phyloP scores from a whole-genome alignment of 2,329 filamentous ascomycete species.

The Cladosporium sp. region DNA sequence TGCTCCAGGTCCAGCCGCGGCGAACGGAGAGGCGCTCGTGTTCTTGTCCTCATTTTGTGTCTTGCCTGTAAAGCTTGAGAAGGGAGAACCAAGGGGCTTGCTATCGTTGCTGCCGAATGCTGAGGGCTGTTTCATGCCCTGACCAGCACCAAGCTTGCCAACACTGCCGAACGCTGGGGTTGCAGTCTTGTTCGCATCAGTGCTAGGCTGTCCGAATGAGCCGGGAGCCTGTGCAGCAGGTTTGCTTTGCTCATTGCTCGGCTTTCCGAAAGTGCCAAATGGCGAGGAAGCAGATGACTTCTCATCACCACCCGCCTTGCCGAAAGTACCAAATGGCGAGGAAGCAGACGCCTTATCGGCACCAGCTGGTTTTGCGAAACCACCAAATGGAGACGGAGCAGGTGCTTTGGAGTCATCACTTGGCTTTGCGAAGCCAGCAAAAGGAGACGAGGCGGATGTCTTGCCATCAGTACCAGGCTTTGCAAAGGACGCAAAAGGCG shows the following conservation, averaged over 20 bases:
- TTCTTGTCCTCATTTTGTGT: conserved; percentile 19
- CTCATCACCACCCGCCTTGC: background rate
- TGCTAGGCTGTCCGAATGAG: conserved; percentile 28
- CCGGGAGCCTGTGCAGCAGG: conserved; percentile 32
- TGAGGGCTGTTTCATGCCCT: conserved; percentile 23
- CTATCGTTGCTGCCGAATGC: conserved; percentile 27
- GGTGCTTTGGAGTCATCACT: conserved; percentile 17
- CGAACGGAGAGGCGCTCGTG: conserved; percentile 20
- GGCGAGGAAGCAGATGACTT: conserved; percentile 26
- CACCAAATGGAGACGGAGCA: conserved; percentile 20
- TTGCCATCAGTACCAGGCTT: conserved; percentile 7
- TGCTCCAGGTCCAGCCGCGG: conserved; percentile 5
- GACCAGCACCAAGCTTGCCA: background rate
- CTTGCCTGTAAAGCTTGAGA: conserved; percentile 33
- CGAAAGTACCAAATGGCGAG: conserved; percentile 16
- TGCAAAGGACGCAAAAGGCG: conserved; percentile 16
- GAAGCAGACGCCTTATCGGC: conserved; percentile 9
- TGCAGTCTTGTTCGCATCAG: background rate
- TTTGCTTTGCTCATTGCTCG: background rate
- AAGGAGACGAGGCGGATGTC: conserved; percentile 28
- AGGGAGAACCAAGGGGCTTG: conserved; percentile 28
- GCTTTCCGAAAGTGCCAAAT: conserved; percentile 34
- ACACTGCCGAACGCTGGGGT: conserved; percentile 18
- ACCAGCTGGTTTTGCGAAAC: background rate
- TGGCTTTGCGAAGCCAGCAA: conserved; percentile 32